Evolutionary conservation across 108 stramenopile genomes (phyloP), one percentile per base, ranked within the genome.

Genomic region (Nitzschia putrida): DNA sequence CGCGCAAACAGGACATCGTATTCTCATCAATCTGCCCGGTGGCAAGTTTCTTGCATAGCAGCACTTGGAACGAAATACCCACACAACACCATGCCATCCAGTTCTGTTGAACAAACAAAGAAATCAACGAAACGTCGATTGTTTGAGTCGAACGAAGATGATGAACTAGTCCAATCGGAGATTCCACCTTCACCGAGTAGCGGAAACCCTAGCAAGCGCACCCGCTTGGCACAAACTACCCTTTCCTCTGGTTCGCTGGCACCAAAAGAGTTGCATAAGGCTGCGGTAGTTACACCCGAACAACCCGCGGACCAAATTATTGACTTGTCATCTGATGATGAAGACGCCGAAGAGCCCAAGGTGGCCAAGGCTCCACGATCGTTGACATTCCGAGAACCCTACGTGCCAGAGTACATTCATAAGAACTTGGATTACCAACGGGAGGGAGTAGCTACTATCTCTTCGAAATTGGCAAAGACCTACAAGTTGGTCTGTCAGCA

Each of bases 401-500:
- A 80, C 63, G 72, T 80, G 63, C 89, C 89, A 13, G 68, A 41
- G 3, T 71, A 88, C 55, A 77, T 89, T 49, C 82, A 92, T 60
- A 73, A 77, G 37, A 89, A 76, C 26, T 37, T 92, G 40, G 71
- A 61, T 8, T 92, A 92, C 63, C 54, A 69, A 26, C 82, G 78
- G 37, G 63, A 70, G 39, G 87, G 87, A 72, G 59, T 71, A 9
- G 58, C 80, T 2, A 16, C 65, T 11, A 64, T 88, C 24, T 39
- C 64, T 43, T 21, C 50, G 20, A 70, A 44, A 8, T 66, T 68
- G 45, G 23, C 78, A 25, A 58, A 61, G 42, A 80, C 73, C 0
- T 91, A 85, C 61, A 68, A 68, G 10, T 79, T 89, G 55, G 69
- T 93, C 20, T 52, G 74, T n/a, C 53, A 84, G 55, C 50, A 82